Conservation (phyloP, 2,329 filamentous ascomycete genomes). For the Ophiostoma novo-ulmi region DNA sequence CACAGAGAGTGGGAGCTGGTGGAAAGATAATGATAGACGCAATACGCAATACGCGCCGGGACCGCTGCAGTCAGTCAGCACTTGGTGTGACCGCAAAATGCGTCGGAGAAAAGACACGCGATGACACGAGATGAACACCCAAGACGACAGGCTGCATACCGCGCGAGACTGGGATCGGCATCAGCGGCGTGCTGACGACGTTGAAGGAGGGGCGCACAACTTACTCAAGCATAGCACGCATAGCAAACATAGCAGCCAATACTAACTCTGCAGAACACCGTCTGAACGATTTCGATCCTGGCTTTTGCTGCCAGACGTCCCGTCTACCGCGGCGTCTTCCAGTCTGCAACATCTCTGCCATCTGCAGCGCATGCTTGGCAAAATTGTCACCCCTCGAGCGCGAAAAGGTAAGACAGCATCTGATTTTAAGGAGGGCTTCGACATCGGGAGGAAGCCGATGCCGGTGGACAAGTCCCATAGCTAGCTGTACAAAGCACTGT, state of each 20-base stretch:
- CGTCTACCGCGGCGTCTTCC: conserved; percentile 18
- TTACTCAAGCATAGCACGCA: no score
- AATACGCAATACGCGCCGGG: neutral
- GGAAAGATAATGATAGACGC: neutral
- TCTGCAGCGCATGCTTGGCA: conserved; percentile 18
- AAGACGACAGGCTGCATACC: neutral
- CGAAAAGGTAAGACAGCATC: neutral
- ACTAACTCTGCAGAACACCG: neutral
- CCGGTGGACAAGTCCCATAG: neutral
- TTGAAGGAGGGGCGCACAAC: neutral
- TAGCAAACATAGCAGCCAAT: neutral
- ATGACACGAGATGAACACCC: neutral
- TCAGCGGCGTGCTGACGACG: neutral
- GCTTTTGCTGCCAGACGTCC: neutral
- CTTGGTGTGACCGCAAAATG: neutral
- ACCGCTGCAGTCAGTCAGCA: neutral
- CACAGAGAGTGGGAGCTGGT: neutral
- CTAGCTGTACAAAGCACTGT: neutral
- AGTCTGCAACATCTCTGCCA: conserved; percentile 4
- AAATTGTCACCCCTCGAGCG: neutral
- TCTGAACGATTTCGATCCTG: conserved; percentile 14
- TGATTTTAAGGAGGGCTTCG: neutral
- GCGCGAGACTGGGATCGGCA: neutral
- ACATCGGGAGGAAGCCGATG: neutral
- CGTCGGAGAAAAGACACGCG: neutral